These are phyloP conservation scores for Pleurotus salmoneostramineus DNA, from an alignment of 768 basidiomycete species.

Conservation along the genomic window DNA sequence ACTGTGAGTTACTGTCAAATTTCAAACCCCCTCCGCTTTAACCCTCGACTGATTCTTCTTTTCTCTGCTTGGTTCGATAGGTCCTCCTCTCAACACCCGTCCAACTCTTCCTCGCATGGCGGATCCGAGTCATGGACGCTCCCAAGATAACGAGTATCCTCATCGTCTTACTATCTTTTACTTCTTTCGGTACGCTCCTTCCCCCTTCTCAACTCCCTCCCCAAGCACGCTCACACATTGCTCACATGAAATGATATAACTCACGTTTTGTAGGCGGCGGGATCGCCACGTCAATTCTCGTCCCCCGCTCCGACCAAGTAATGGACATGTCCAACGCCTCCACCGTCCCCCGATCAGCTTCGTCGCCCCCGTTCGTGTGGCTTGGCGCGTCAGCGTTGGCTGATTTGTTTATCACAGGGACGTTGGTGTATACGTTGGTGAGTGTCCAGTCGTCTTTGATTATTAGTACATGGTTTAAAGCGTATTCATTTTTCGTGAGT, in stretches of 20 bases:
- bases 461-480: background rate
- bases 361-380: too few relatives aligned
- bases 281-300: too few relatives aligned
- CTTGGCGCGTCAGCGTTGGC: too few relatives aligned
- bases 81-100: constrained; percentile 7
- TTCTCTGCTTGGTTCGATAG: background rate
- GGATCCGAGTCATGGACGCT: constrained; percentile 1
- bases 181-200: background rate
- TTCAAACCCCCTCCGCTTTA: background rate
- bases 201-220: too few relatives aligned
- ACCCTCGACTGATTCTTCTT: background rate
- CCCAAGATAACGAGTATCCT: background rate
- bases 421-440: background rate
- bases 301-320: too few relatives aligned
- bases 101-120: constrained; percentile 8
- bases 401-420: background rate
- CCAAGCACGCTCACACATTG: too few relatives aligned
- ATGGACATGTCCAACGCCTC: too few relatives aligned
- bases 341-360: too few relatives aligned
- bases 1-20: background rate
- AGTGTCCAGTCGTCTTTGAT: background rate
- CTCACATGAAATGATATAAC: too few relatives aligned
- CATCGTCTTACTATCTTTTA: background rate
- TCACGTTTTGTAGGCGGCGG: too few relatives aligned
- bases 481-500: background rate